Percentiles rank a stretch among this genome's conserved stretches.
These are phyloP conservation scores for Naematelia aurantialba DNA, from an alignment of 768 basidiomycete species.

Conservation along the genomic window DNA sequence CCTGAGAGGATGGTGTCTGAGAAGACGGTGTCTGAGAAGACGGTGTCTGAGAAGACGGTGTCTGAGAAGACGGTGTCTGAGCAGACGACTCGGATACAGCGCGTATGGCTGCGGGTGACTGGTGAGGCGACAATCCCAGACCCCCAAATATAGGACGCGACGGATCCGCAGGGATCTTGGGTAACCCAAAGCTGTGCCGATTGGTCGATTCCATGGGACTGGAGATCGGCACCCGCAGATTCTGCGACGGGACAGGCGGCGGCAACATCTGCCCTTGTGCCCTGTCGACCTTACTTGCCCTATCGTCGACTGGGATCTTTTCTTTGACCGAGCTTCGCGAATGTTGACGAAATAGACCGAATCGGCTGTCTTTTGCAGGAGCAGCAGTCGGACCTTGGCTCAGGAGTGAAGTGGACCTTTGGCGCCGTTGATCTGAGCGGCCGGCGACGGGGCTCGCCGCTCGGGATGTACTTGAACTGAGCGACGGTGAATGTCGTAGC, in stretches of 20 bases:
- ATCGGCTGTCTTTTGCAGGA: conserved; percentile 9
- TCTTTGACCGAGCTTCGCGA: conserved; percentile 9
- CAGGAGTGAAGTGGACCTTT: conserved; percentile 11
- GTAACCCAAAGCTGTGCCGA: conserved; percentile 12
- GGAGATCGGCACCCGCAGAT: neutral
- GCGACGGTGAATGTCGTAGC: neutral
- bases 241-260: neutral
- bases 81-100: conserved; percentile 6
- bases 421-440: neutral
- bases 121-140: conserved; percentile 21
- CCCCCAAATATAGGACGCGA: conserved; percentile 23
- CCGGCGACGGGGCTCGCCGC: neutral
- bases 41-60: neutral
- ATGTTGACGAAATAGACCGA: conserved; percentile 6
- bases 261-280: neutral
- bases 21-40: too few relatives aligned
- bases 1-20: too few relatives aligned
- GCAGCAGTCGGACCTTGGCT: conserved; percentile 2
- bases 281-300: neutral
- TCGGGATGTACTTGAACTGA: neutral
- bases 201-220: conserved; percentile 1
- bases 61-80: neutral
- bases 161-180: conserved; percentile 7
- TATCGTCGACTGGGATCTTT: neutral
- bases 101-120: neutral